These are phyloP conservation scores for Cutaneotrichosporon curvatum DNA, from an alignment of 1,284 basidiomycete species.

Conservation along the genomic window DNA sequence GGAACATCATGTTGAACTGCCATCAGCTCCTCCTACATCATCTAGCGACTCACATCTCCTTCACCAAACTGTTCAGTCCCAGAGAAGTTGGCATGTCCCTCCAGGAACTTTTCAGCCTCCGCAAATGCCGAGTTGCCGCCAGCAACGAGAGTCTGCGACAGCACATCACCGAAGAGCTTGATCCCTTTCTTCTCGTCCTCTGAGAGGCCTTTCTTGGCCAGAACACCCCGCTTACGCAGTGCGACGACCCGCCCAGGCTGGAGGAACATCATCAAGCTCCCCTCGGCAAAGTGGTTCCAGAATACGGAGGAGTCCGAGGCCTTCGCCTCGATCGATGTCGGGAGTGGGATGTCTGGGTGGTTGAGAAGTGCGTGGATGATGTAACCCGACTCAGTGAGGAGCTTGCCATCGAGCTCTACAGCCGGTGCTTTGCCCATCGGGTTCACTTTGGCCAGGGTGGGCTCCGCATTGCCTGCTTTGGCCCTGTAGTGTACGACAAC, in stretches of 20 bases:
- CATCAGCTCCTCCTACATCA: conserved; percentile 22
- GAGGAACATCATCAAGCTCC: conserved; percentile 30
- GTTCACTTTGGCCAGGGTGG: conserved; percentile 20
- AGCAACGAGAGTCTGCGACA: conserved; percentile 16
- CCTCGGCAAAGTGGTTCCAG: conserved; percentile 39
- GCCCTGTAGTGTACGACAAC: conserved; percentile 32
- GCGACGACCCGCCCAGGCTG: conserved; percentile 22
- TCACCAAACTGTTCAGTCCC: conserved; percentile 29
- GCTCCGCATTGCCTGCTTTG: conserved; percentile 19
- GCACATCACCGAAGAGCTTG: conserved; percentile 18
- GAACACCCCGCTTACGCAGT: conserved; percentile 2
- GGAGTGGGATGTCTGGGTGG: not conserved
- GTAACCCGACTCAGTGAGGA: conserved; percentile 31
- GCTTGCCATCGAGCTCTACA: conserved; percentile 24
- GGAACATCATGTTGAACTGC: conserved; percentile 6
- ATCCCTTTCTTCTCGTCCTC: conserved; percentile 21
- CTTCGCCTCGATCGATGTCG: conserved; percentile 12
- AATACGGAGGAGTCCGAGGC: conserved; percentile 21
- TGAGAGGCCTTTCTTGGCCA: not conserved
- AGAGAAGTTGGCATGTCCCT: conserved; percentile 24
- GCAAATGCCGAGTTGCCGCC: conserved; percentile 19
- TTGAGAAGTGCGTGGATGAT: conserved; percentile 29
- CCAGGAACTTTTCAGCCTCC: conserved; percentile 9
- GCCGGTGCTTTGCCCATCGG: conserved; percentile 34
- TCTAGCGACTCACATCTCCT: conserved; percentile 2